phyloP scores from a whole-genome alignment of 148 eudicot genomes.

The Heliamphora exappendiculata region DNA sequence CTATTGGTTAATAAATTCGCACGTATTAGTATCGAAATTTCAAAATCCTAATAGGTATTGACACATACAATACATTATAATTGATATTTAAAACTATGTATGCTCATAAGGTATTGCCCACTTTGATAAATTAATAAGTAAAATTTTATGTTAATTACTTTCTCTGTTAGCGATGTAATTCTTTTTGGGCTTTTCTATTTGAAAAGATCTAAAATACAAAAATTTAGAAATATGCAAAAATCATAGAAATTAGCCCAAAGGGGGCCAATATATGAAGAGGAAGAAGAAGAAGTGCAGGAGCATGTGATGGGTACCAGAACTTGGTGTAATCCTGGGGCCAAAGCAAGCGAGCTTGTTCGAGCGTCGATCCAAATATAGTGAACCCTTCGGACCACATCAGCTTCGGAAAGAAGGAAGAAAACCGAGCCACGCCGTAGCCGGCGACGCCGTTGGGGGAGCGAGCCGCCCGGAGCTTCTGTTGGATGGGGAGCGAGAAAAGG shows the following conservation, averaged over 20 bases:
- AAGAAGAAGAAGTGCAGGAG: neutral
- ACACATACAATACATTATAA: too few relatives aligned
- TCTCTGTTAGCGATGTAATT: too few relatives aligned
- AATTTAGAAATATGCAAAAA: neutral
- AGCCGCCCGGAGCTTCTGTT: slow-evolving; percentile 65
- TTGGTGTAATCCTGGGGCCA: slow-evolving; percentile 63
- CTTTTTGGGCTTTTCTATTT: too few relatives aligned
- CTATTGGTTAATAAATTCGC: too few relatives aligned
- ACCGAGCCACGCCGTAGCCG: slow-evolving; percentile 71
- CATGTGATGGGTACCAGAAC: slow-evolving; percentile 48
- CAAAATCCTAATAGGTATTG: too few relatives aligned
- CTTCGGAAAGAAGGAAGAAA: slow-evolving; percentile 63
- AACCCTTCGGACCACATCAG: slow-evolving; percentile 91
- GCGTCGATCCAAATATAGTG: slow-evolving; percentile 71
- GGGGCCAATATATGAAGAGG: neutral
- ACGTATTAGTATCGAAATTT: too few relatives aligned
- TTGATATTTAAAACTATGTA: too few relatives aligned
- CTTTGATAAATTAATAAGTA: too few relatives aligned
- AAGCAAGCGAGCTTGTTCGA: slow-evolving; percentile 71
- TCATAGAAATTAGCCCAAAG: neutral
- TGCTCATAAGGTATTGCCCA: too few relatives aligned
- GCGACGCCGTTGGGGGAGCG: slow-evolving; percentile 37
- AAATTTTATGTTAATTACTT: too few relatives aligned
- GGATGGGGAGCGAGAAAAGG: slow-evolving; percentile 55
- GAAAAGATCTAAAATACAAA: neutral